Evolutionary conservation across 306 rosid genomes (phyloP), one percentile per base, ranked within the genome.

Genomic region (Trifolium fragiferum): DNA sequence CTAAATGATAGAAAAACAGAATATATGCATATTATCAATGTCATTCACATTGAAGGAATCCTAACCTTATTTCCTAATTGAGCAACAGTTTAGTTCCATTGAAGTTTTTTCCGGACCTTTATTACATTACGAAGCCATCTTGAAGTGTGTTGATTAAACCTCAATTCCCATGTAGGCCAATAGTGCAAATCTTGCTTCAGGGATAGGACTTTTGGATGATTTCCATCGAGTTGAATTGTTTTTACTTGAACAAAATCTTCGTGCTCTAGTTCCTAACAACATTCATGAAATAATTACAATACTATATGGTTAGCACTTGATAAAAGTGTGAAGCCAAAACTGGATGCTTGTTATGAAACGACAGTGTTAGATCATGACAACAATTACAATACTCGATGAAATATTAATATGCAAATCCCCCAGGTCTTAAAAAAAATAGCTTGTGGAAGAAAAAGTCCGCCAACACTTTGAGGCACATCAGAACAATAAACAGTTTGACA

Each of bases 161-260:
- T 2, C 27, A 25, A 25, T 25, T 25, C 27, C 27, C 27, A 25
- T 25, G 27, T 25, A 25, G 27, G 3, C 27, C 3, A 25, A 3
- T 25, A 25, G 27, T 25, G 27, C 27, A 25, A 25, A 25, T 25
- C 27, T 25, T 25, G 27, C n/a, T n/a, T n/a, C n/a, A n/a, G n/a
- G n/a, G n/a, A n/a, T 57, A 93, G 82, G 53, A 91, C 94, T 33
- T 89, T 85, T 10, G 97, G 96, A 83, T 92, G 96, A 83, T 92
- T 89, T 71, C 96, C 98, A 57, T 91, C 89, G 15, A 93, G 86
- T 79, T 91, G 90, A 76, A 93, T 83, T 23, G 94, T 91, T 81
- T 70, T 85, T 41, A 93, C 78, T 15, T 96, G 92, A 60, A 89
- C 97, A 68, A 93, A 93, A 79, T 91, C 88, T 49, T 86, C 92